Evolutionary conservation across 805 yeast genomes (phyloP).

Genomic region (Lipomyces sp.): DNA sequence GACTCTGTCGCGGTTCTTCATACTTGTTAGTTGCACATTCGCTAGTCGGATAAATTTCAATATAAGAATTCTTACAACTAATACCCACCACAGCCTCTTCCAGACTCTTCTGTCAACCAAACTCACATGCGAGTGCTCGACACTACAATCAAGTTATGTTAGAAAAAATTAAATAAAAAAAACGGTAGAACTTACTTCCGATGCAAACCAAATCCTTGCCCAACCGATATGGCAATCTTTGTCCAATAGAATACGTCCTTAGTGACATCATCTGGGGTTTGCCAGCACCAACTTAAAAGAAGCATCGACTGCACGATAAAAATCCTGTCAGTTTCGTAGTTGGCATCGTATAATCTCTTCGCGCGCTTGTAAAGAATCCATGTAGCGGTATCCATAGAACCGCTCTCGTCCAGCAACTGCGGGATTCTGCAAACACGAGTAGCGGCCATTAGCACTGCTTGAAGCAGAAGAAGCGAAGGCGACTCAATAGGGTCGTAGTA

Average conservation of each 20-base stretch:
- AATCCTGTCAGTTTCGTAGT: constrained; percentile 62
- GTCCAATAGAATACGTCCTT: constrained; percentile 68
- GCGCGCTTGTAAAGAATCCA: constrained; percentile 66
- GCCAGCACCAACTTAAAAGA: constrained; percentile 66
- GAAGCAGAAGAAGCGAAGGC: constrained; percentile 60
- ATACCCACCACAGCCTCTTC: constrained; percentile 73
- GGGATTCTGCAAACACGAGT: constrained; percentile 59
- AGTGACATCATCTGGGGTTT: constrained; percentile 64
- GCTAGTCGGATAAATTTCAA: neutral
- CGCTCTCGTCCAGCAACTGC: constrained; percentile 46
- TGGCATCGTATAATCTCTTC: constrained; percentile 66
- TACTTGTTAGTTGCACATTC: too few relatives aligned
- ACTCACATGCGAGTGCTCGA: constrained; percentile 41
- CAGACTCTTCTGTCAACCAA: constrained; percentile 48
- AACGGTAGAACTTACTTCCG: constrained; percentile 31
- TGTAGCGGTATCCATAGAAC: constrained; percentile 49
- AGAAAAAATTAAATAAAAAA: neutral
- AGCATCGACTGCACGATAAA: constrained; percentile 58
- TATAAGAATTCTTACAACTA: constrained; percentile 45
- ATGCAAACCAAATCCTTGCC: constrained; percentile 75
- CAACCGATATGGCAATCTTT: constrained; percentile 61
- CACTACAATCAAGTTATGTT: constrained; percentile 21
- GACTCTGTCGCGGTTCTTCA: constrained; percentile 52
- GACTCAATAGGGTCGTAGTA: constrained; percentile 54
- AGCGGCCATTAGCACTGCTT: constrained; percentile 66